Conservation (phyloP, 2,329 filamentous ascomycete genomes). For the Aspergillus costaricaensis region DNA sequence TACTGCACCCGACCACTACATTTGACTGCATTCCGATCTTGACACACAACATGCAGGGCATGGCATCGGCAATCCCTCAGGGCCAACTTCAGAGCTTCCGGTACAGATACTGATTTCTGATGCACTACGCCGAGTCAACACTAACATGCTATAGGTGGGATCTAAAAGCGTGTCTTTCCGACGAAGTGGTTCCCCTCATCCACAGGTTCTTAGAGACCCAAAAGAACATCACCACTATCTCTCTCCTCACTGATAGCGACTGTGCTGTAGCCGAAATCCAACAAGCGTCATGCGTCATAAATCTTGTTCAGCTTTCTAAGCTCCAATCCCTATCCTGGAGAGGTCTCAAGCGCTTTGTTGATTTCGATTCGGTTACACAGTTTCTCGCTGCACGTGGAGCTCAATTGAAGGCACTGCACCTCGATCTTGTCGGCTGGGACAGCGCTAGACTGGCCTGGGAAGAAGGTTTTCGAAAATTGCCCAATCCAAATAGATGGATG, state of each 20-base stretch:
- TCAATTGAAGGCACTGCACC: not conserved
- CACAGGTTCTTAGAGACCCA: not conserved
- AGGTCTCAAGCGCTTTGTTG: not conserved
- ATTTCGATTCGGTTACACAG: not conserved
- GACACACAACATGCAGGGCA: not conserved
- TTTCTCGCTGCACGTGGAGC: not conserved
- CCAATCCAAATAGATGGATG: not conserved
- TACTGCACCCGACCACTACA: not conserved
- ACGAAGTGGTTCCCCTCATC: not conserved
- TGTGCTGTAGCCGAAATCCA: not conserved
- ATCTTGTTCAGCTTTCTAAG: not conserved
- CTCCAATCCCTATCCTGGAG: not conserved
- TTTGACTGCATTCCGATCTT: not conserved
- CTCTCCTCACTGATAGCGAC: not conserved
- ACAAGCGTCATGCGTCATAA: not conserved
- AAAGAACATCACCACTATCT: not conserved
- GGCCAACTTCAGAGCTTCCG: not conserved
- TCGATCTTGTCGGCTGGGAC: conserved; percentile 2
- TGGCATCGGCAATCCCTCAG: not conserved
- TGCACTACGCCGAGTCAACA: not conserved
- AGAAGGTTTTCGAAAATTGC: not conserved
- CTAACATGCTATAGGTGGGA: not conserved
- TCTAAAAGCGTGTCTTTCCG: not conserved
- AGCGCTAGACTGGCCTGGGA: not conserved
- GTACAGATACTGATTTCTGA: not conserved